Base-by-base conservation (phyloP, 1,284 basidiomycete genomes). In the Ganoderma resinaceum region DNA sequence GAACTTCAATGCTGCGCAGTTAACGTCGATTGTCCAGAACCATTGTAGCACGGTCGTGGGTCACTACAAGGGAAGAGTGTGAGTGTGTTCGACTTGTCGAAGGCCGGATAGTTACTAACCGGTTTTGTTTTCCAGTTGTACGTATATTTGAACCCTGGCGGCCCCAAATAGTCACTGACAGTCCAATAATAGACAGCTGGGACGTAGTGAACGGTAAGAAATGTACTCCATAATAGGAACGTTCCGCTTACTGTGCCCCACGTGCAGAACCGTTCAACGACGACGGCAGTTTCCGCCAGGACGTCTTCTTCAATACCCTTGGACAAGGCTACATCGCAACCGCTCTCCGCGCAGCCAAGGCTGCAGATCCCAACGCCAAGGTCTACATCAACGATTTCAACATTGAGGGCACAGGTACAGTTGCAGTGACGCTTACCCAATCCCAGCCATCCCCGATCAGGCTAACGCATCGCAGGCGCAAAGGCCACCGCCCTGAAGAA, bases 321-420 rank as follows among this genome's bases (percentile, higher is more conserved):
- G 84, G 84, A 12, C 76, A 78, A 5, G 71, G 74, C 33, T 87
- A 83, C 75, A 80, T 87, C 63, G 71, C 78, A 26, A 82, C 82
- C 46, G 86, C 85, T 4, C 79, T 87, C 43, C 74, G 76, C 9
- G 81, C 84, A 20, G 85, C 85, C 2, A 80, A 81, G 29, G 79
- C 77, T 35, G 85, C 85, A 14, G 86, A 87, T 72, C 82, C 84
- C 1, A 76, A 75, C 59, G 80, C 83, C 8, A 77, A 80, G 75
- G 72, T 78, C 11, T 78, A 76, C 70, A 86, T 89, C 78, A 89
- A 89, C 73, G 87, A 89, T 73, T 90, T 86, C 80, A 89, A 79
- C 72, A 76, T 77, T 61, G 78, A 79, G 61, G 73, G 70, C 37
- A 63, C 63, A 57, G 75, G 75, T 75, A 63, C 5, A 65, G 52